These are phyloP conservation scores for Phialophora chinensis DNA, from an alignment of 2,329 filamentous ascomycete genomes.

Conservation along the genomic window DNA sequence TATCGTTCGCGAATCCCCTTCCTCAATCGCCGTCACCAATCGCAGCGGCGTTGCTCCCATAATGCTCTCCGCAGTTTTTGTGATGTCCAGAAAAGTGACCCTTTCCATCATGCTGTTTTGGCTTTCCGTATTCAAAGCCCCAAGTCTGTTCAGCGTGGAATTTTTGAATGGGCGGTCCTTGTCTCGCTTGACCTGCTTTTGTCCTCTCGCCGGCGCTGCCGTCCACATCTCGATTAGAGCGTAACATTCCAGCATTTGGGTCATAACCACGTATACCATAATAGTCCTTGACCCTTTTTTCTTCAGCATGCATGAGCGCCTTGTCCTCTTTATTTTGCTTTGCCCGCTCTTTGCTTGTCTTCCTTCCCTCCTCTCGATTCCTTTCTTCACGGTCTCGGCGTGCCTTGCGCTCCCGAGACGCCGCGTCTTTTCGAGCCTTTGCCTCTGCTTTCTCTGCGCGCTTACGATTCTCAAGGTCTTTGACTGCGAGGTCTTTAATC, in stretches of 20 bases:
- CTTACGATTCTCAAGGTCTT: conserved; percentile 4
- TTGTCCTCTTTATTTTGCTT: conserved; percentile 24
- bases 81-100: conserved; percentile 1
- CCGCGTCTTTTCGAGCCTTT: conserved; percentile 11
- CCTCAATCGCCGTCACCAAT: not conserved
- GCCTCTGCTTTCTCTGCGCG: conserved; percentile 7
- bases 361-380: conserved; percentile 12
- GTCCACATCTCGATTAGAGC: conserved; percentile 8
- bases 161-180: not conserved
- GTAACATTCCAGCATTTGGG: conserved; percentile 34
- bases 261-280: conserved; percentile 31
- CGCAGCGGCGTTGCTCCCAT: conserved; percentile 5
- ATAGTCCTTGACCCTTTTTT: conserved; percentile 45
- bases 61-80: conserved; percentile 1
- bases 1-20: not conserved
- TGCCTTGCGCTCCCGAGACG: conserved; percentile 15
- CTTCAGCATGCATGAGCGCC: conserved; percentile 30
- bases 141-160: conserved; percentile 21
- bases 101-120: not conserved
- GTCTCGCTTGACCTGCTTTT: not conserved
- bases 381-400: conserved; percentile 14
- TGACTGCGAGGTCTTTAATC: conserved; percentile 1
- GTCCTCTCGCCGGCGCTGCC: not conserved
- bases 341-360: conserved; percentile 19
- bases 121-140: conserved; percentile 25